Base-by-base conservation (phyloP, 2,329 filamentous ascomycete species). In the Colletotrichum sp. region DNA sequence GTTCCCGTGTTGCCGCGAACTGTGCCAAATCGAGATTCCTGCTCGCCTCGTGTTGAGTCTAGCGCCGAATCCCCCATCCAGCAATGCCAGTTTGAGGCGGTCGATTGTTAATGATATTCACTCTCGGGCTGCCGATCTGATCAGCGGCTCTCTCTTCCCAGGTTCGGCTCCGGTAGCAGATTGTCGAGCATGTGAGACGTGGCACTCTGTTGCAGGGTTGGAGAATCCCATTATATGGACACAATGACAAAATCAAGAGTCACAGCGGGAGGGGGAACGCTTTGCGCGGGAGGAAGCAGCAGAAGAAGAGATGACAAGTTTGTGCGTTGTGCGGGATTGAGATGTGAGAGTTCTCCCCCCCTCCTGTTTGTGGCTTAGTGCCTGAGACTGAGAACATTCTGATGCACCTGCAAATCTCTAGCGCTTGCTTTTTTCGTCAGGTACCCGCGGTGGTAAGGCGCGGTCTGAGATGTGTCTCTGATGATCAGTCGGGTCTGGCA, bases 151-250 rank as follows among this genome's bases (percentile, higher is more conserved):
- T 55, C 38, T 63, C 32, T 63, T 43, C 32, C 38, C 24, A 34
- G 18, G 13, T 34, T 34, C 58, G 28, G 16, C 21, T 62, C 69
- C 32, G 34, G 52, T 62, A 36, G 28, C 21, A 48, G 28, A 36
- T 52, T 73, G 56, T 64, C 34, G 70, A 75, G 64, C 58, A 69
- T 73, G 58, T 75, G 73, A 73, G 73, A 75, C 70, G 69, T 56
- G 58, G 73, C 69, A 65, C 69, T 43, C 32, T 26, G 43, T 24
- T 52, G 63, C 69, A 65, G 69, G 58, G 43, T 30, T 24, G 16
- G 62, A 26, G 8, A 36, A 32, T 30, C 10, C 21, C 21, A 24
- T 24, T 16, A 34, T 18, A n/a, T 26, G 55, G 16, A n/a, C 28
- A 38, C 7, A 52, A 34, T 43, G 67, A 24, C n/a, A 13, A 24